Conservation (phyloP, 2,329 filamentous ascomycete genomes). For the Emergomyces orientalis region DNA sequence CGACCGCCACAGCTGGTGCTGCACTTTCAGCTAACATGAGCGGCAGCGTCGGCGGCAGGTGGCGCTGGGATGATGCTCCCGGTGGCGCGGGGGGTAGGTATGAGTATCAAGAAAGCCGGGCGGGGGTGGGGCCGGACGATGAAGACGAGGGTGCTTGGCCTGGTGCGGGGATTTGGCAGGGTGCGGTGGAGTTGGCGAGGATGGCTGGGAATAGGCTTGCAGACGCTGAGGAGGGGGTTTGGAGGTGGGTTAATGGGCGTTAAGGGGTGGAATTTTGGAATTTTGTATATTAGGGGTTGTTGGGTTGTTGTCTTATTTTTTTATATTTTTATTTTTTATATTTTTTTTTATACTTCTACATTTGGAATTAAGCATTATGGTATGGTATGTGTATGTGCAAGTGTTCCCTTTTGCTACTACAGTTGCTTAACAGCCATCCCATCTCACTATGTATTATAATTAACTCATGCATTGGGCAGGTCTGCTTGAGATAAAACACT, state of each 20-base stretch:
- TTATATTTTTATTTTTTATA: neutral
- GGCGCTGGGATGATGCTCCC: constrained; percentile 14
- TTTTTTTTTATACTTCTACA: neutral
- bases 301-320: constrained; percentile 3
- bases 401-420: no score
- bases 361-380: no score
- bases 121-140: constrained; percentile 43
- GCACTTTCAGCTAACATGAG: neutral
- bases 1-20: neutral
- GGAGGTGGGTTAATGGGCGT: constrained; percentile 26
- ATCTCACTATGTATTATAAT: no score
- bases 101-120: constrained; percentile 10
- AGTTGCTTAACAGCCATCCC: no score
- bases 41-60: neutral
- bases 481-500: no score
- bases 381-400: no score
- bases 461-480: no score
- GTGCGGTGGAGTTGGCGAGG: constrained; percentile 21
- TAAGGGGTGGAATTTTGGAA: constrained; percentile 6
- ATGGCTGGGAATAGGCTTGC: constrained; percentile 31
- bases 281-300: neutral
- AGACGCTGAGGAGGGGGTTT: constrained; percentile 42
- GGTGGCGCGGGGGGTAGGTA: constrained; percentile 14
- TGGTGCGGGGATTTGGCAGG: constrained; percentile 24
- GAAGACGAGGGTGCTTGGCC: constrained; percentile 48